Evolutionary conservation across 306 rosid species (phyloP).

Genomic region (Argentina anserina): DNA sequence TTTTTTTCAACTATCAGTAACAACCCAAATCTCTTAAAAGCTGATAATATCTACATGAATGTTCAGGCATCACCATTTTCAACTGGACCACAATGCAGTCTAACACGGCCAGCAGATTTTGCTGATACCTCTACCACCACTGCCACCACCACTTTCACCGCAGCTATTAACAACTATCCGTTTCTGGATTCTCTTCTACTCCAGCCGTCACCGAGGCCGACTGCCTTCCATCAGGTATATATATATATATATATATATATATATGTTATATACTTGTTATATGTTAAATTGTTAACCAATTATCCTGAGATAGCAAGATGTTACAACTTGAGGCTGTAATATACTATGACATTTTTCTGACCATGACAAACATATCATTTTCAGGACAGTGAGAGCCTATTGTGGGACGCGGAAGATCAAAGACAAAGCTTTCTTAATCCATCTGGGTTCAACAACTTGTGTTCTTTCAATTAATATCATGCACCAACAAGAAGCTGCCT

Average conservation of each 20-base stretch:
- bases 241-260: not conserved
- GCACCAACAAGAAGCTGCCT: slow-evolving; percentile 27
- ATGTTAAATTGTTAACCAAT: too few species aligned
- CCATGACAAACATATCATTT: slow-evolving; percentile 34
- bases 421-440: slow-evolving; percentile 64
- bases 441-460: slow-evolving; percentile 54
- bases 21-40: not conserved
- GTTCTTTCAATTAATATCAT: slow-evolving; percentile 47
- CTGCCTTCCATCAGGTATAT: slow-evolving; percentile 47
- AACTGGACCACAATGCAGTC: slow-evolving; percentile 44
- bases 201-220: slow-evolving; percentile 46
- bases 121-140: slow-evolving; percentile 33
- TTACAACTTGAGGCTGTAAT: not conserved
- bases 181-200: slow-evolving; percentile 37
- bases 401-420: slow-evolving; percentile 78
- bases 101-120: slow-evolving; percentile 40
- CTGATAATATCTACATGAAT: slow-evolving; percentile 7
- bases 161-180: slow-evolving; percentile 31
- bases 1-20: not conserved
- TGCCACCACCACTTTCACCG: slow-evolving; percentile 15
- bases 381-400: slow-evolving; percentile 57
- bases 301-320: not conserved
- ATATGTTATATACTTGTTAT: too few species aligned
- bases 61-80: slow-evolving; percentile 31
- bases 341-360: not conserved